Evolutionary conservation across 805 yeast genomes (phyloP).

Genomic region (Babjeviella inositovora): DNA sequence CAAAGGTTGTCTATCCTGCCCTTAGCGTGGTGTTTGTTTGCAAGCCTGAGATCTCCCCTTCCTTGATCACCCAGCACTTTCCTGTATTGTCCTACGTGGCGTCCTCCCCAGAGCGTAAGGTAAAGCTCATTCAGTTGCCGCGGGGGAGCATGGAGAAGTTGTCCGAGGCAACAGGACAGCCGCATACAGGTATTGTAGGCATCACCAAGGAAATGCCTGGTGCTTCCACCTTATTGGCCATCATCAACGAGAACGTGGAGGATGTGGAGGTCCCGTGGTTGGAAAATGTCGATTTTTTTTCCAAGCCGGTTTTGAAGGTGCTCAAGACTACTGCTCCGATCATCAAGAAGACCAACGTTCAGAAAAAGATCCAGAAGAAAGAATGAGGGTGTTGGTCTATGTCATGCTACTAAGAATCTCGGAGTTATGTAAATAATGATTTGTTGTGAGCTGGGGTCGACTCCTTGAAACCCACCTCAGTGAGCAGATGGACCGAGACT

Average conservation of each 20-base stretch:
- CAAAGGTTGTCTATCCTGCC: slow-evolving; percentile 4
- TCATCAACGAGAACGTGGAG: slow-evolving; percentile 12
- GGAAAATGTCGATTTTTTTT: slow-evolving; percentile 13
- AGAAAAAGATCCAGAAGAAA: slow-evolving; percentile 8
- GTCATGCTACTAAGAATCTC: slow-evolving; percentile 1
- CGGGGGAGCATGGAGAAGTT: slow-evolving; percentile 16
- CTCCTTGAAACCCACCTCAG: no score
- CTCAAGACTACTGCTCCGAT: slow-evolving; percentile 30
- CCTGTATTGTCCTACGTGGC: slow-evolving; percentile 40
- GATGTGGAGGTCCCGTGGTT: slow-evolving; percentile 31
- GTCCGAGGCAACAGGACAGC: slow-evolving; percentile 11
- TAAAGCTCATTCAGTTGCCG: slow-evolving; percentile 48
- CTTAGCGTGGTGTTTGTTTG: slow-evolving; percentile 39
- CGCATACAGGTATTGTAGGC: slow-evolving; percentile 16
- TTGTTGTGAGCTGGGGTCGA: no score
- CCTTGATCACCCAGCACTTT: slow-evolving; percentile 33
- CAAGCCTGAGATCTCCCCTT: slow-evolving; percentile 34
- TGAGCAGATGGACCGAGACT: no score
- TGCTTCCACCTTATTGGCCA: slow-evolving; percentile 12
- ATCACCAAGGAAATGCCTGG: slow-evolving; percentile 11
- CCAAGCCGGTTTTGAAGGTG: slow-evolving; percentile 20
- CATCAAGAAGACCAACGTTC: slow-evolving; percentile 8
- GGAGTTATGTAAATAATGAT: slow-evolving; percentile 1
- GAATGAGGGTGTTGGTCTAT: slow-evolving; percentile 3
- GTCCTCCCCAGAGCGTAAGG: slow-evolving; percentile 13